phyloP scores from a whole-genome alignment of 306 rosid species.

The Abrus precatorius region DNA sequence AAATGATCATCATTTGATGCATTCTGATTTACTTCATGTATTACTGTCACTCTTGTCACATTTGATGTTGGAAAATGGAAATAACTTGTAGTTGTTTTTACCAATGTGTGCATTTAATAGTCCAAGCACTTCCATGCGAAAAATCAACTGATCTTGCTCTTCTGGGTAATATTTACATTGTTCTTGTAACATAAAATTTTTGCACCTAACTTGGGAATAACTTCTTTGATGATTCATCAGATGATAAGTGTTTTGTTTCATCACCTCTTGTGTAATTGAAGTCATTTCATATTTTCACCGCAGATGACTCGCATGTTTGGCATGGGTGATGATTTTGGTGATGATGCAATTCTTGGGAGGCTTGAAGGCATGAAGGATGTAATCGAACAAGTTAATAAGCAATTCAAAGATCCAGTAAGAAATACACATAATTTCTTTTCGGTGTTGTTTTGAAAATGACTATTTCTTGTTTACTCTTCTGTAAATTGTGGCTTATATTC shows the following conservation, averaged over 20 bases:
- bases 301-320: constrained; percentile 97
- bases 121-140: background rate
- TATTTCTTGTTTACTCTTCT: constrained; percentile 26
- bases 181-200: constrained; percentile 23
- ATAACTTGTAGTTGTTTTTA: background rate
- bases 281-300: constrained; percentile 21
- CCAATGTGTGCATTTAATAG: constrained; percentile 18
- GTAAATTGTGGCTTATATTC: constrained; percentile 6
- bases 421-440: constrained; percentile 34
- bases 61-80: background rate
- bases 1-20: constrained; percentile 17
- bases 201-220: constrained; percentile 14
- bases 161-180: constrained; percentile 2
- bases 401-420: constrained; percentile 96
- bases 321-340: constrained; percentile 92
- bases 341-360: constrained; percentile 93
- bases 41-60: background rate
- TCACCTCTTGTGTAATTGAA: constrained; percentile 25
- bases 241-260: constrained; percentile 17
- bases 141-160: background rate
- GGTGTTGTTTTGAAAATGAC: constrained; percentile 22
- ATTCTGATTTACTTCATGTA: background rate
- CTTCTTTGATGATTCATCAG: constrained; percentile 38
- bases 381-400: constrained; percentile 92
- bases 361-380: constrained; percentile 97